Percentiles rank a stretch among this genome's conserved stretches.
Evolutionary conservation across 2,329 filamentous ascomycete species (phyloP).

Genomic region (Talaromyces piceae): DNA sequence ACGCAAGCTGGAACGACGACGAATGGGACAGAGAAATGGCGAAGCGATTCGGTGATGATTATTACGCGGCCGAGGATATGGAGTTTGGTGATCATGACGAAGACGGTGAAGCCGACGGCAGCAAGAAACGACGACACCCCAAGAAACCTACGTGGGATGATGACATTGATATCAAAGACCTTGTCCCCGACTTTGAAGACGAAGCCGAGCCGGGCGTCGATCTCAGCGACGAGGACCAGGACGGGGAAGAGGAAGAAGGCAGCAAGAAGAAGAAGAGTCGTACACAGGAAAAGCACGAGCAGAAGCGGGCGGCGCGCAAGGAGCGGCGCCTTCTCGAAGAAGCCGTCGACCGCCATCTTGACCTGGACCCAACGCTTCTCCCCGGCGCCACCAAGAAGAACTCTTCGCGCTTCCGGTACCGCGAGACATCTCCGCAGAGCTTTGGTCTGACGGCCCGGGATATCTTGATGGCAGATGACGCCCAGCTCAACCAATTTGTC

Average conservation of each 20-base stretch:
- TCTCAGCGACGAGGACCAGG: constrained; percentile 48
- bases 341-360: constrained; percentile 73
- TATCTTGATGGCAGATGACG: constrained; percentile 83
- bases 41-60: constrained; percentile 78
- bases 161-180: constrained; percentile 93
- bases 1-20: constrained; percentile 81
- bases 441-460: constrained; percentile 87
- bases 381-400: constrained; percentile 47
- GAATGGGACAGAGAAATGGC: constrained; percentile 89
- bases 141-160: constrained; percentile 93
- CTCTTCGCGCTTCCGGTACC: constrained; percentile 69
- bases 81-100: constrained; percentile 40
- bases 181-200: constrained; percentile 79
- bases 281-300: constrained; percentile 46
- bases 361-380: constrained; percentile 60
- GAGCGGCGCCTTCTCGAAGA: constrained; percentile 79
- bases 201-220: constrained; percentile 49
- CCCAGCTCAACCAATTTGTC: constrained; percentile 78
- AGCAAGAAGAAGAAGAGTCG: constrained; percentile 43
- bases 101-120: constrained; percentile 9
- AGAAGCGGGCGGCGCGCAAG: constrained; percentile 66
- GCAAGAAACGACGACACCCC: constrained; percentile 54
- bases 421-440: constrained; percentile 81
- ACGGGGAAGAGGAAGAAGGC: constrained; percentile 29
- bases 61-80: constrained; percentile 66